phyloP scores from a whole-genome alignment of 441 rosid species.

The Flueggea neowawraea region DNA sequence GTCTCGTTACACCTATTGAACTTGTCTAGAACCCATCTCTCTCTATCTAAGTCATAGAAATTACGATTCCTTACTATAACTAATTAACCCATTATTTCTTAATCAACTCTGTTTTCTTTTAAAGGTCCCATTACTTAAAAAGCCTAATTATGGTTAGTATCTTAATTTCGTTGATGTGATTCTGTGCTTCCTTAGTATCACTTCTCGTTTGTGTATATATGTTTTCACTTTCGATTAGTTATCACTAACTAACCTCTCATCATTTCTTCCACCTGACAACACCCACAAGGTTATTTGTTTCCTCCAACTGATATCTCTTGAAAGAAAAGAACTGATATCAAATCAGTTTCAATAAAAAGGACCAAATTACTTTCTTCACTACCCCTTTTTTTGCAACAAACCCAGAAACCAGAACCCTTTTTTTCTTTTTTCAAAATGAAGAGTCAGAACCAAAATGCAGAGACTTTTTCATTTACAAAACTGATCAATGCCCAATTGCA shows the following conservation, averaged over 20 bases:
- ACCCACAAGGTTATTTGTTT: background rate
- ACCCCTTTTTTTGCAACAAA: background rate
- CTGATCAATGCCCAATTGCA: slow-evolving; percentile 44
- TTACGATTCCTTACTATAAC: too few species aligned
- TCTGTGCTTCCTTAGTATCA: slow-evolving; percentile 2
- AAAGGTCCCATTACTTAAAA: too few species aligned
- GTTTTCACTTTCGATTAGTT: background rate
- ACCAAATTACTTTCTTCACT: background rate
- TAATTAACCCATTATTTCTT: too few species aligned
- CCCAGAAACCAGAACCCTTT: background rate
- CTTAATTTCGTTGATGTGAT: slow-evolving; percentile 5
- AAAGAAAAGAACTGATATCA: slow-evolving; percentile 25
- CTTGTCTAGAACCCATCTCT: too few species aligned
- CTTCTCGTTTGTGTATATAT: slow-evolving; percentile 3
- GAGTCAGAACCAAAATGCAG: slow-evolving; percentile 25
- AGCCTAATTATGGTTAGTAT: background rate
- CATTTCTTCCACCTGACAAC: background rate
- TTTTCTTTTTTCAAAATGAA: slow-evolving; percentile 10
- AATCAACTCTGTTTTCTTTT: too few species aligned
- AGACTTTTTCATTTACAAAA: slow-evolving; percentile 19
- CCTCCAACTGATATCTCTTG: slow-evolving; percentile 22
- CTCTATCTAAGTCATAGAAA: too few species aligned
- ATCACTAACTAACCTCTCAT: background rate
- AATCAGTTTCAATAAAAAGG: slow-evolving; percentile 7
- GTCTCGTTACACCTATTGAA: too few species aligned